A percentile compares a stretch with the other conserved stretches of the same genome.
phyloP scores from a whole-genome alignment of 352 stramenopile species.

The Phytophthora fragariaefolia region DNA sequence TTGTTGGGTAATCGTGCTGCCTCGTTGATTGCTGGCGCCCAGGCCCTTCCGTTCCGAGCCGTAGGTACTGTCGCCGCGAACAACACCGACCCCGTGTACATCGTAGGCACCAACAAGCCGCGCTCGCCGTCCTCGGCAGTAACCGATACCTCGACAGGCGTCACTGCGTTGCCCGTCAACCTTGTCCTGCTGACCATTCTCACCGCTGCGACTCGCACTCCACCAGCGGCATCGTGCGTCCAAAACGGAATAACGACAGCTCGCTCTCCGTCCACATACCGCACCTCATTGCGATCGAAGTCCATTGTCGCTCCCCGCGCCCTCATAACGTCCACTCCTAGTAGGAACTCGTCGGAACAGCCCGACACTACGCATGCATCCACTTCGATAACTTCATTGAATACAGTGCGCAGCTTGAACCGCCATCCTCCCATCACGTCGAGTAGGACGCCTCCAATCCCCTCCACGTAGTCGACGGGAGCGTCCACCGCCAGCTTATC shows the following conservation, averaged over 20 bases:
- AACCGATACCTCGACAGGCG: neutral
- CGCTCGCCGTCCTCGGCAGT: neutral
- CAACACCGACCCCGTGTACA: neutral
- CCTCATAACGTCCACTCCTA: neutral
- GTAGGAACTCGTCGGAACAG: neutral
- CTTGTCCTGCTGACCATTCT: neutral
- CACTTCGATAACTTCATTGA: neutral
- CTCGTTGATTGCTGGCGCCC: neutral
- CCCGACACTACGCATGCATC: neutral
- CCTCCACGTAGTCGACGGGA: neutral
- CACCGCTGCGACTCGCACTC: neutral
- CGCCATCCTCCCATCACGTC: neutral
- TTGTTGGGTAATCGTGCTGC: neutral
- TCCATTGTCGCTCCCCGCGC: neutral
- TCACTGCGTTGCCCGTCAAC: neutral
- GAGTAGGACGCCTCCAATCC: neutral
- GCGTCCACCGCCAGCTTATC: neutral
- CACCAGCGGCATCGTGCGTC: neutral
- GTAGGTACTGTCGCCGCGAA: neutral
- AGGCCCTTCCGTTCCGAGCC: neutral
- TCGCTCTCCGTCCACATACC: neutral
- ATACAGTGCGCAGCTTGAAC: neutral
- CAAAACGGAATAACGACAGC: neutral
- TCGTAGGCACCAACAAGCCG: neutral
- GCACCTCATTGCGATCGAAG: neutral